phyloP scores from a whole-genome alignment of 352 stramenopile species.

The Phytophthora sojae region DNA sequence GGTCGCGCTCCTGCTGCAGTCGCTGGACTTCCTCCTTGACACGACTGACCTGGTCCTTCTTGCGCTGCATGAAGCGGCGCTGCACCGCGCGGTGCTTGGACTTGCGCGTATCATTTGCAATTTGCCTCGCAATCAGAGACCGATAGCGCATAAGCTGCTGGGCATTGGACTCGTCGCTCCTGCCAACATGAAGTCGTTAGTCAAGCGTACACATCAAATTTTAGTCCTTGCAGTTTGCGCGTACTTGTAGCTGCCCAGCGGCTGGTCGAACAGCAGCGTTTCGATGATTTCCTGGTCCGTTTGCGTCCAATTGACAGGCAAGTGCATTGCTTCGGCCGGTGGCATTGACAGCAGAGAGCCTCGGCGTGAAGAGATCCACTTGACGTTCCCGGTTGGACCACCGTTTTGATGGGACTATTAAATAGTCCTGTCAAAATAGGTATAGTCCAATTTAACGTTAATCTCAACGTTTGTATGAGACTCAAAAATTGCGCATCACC shows the following conservation, averaged over 20 bases:
- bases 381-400: no score
- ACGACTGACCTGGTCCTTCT: slow-evolving; percentile 48
- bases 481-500: slow-evolving; percentile 11
- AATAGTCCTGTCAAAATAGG: no score
- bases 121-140: slow-evolving; percentile 12
- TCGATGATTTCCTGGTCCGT: slow-evolving; percentile 52
- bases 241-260: slow-evolving; percentile 12
- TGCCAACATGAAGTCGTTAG: neutral
- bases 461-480: neutral
- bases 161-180: slow-evolving; percentile 3
- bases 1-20: slow-evolving; percentile 40
- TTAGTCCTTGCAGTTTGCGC: neutral
- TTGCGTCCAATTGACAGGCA: slow-evolving; percentile 37
- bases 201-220: slow-evolving; percentile 1
- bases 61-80: slow-evolving; percentile 53
- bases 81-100: slow-evolving; percentile 57
- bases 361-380: no score
- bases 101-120: slow-evolving; percentile 39
- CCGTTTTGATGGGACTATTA: no score
- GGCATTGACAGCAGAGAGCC: no score
- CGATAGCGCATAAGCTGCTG: slow-evolving; percentile 22
- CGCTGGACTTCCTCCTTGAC: slow-evolving; percentile 36
- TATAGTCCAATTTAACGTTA: no score
- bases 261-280: slow-evolving; percentile 37
- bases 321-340: neutral